phyloP scores from a whole-genome alignment of 768 basidiomycete species.

The Nidularia sp. region DNA sequence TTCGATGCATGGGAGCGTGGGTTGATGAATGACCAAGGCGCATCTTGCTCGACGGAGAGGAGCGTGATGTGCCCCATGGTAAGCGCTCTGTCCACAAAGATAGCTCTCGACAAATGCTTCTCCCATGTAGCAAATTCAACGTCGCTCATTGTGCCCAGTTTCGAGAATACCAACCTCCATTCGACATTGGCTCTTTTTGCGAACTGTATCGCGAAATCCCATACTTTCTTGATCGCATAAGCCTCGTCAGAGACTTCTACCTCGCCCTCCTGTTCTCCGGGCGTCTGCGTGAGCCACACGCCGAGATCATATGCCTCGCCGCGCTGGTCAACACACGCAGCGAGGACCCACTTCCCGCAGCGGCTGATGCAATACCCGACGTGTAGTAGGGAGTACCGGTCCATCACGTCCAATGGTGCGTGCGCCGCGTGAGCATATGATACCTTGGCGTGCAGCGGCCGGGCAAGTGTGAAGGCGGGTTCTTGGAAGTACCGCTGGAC shows the following conservation, averaged over 20 bases:
- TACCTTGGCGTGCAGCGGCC: conserved; percentile 34
- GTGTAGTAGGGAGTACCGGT: conserved; percentile 59
- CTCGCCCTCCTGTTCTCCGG: conserved; percentile 22
- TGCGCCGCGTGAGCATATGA: conserved; percentile 29
- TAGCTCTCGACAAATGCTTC: neutral
- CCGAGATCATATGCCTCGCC: conserved; percentile 72
- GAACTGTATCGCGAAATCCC: conserved; percentile 64
- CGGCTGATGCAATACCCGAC: conserved; percentile 65
- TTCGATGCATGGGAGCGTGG: conserved; percentile 19
- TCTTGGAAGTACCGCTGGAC: conserved; percentile 55
- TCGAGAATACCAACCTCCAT: conserved; percentile 76
- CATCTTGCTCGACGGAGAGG: conserved; percentile 53
- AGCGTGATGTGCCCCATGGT: conserved; percentile 47
- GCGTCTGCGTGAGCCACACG: conserved; percentile 59
- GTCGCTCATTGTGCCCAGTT: conserved; percentile 55
- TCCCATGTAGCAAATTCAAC: conserved; percentile 49
- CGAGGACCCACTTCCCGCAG: conserved; percentile 75
- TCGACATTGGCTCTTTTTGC: conserved; percentile 67
- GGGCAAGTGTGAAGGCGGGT: conserved; percentile 61
- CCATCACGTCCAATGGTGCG: conserved; percentile 38
- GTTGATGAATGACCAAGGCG: conserved; percentile 55
- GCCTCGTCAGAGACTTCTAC: conserved; percentile 33
- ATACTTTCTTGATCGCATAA: conserved; percentile 56
- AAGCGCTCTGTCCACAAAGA: neutral
- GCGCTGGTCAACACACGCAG: conserved; percentile 71